Base-by-base conservation (phyloP, 805 yeast species). In the Lachancea sp. region DNA sequence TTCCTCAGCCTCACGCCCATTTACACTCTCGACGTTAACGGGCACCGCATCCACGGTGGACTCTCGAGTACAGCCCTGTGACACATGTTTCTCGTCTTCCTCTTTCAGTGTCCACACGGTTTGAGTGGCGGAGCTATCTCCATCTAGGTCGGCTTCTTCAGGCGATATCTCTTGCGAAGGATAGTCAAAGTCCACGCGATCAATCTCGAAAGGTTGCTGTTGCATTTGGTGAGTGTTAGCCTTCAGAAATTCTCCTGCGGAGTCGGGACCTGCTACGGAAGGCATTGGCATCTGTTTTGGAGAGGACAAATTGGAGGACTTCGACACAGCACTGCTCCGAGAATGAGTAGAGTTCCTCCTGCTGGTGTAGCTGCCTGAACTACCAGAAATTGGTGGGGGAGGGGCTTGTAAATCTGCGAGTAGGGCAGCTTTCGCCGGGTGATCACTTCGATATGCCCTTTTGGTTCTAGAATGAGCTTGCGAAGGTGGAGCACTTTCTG, bases 261-360 rank as follows among this genome's bases (percentile, higher is more conserved):
- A 21, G 13, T 13, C 18, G 12, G 35, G 11, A 8, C 13, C 26
- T n/a, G 35, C 9, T 5, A 17, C 9, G 15, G 15, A 8, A 8
- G 29, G 15, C 6, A 23, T 24, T 7, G 39, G 33, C n/a, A 13
- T 12, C 11, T 36, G 39, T 11, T 36, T 36, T 5, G 39, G 33
- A 20, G 33, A 29, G 9, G 39, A 29, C 7, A 36, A 12, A 13
- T 28, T 21, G 19, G 39, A 36, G 4, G 19, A 18, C 5, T 29
- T 16, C 11, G 39, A 36, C 19, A 19, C 34, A 8, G 15, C 3
- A 25, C 41, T 38, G 18, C 37, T 34, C 3, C 33, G 26, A 17
- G 41, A 38, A n/a, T 38, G 41, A 13, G 25, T 17, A 5, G 36
- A 31, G 16, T 20, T 25, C 18, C 41, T 24, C 15, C 41, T 31